Evolutionary conservation across 768 basidiomycete species (phyloP).

Genomic region (Leucocoprinus birnbaumii): DNA sequence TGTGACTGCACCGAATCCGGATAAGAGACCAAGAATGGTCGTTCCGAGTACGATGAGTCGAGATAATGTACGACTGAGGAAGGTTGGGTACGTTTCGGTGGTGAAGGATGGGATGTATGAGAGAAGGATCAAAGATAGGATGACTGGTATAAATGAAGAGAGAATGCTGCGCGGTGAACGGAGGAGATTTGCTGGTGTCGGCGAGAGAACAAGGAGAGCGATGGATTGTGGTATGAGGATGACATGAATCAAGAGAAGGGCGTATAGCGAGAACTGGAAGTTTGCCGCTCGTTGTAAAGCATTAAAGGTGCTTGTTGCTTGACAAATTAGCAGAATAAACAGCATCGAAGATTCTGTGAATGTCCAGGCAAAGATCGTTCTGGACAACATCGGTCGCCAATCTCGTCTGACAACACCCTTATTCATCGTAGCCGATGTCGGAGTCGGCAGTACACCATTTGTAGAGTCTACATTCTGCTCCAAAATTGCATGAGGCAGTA

Average conservation of each 20-base stretch:
- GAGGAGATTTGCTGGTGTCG: slow-evolving; percentile 22
- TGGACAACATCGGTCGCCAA: slow-evolving; percentile 13
- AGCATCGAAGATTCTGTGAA: slow-evolving; percentile 76
- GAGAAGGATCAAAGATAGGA: slow-evolving; percentile 53
- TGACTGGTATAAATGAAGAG: slow-evolving; percentile 40
- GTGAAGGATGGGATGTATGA: slow-evolving; percentile 60
- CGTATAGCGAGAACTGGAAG: slow-evolving; percentile 64
- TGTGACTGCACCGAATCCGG: slow-evolving; percentile 75
- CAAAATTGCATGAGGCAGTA: slow-evolving; percentile 1
- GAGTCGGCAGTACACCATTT: not conserved
- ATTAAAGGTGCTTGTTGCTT: slow-evolving; percentile 54
- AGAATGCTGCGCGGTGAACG: not conserved
- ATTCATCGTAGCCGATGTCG: not conserved
- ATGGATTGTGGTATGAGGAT: slow-evolving; percentile 63
- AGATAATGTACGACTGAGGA: slow-evolving; percentile 47
- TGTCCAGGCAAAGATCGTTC: slow-evolving; percentile 58
- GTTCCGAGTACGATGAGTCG: slow-evolving; percentile 77
- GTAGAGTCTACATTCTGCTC: not conserved
- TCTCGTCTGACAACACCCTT: not conserved
- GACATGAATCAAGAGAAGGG: slow-evolving; percentile 61
- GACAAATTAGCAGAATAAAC: slow-evolving; percentile 71
- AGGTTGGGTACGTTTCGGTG: slow-evolving; percentile 44
- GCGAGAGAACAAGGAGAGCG: slow-evolving; percentile 53
- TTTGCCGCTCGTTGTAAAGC: slow-evolving; percentile 59
- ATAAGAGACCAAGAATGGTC: slow-evolving; percentile 72